phyloP scores from a whole-genome alignment of 108 stramenopile genomes.

The Cylindrotheca fusiformis region DNA sequence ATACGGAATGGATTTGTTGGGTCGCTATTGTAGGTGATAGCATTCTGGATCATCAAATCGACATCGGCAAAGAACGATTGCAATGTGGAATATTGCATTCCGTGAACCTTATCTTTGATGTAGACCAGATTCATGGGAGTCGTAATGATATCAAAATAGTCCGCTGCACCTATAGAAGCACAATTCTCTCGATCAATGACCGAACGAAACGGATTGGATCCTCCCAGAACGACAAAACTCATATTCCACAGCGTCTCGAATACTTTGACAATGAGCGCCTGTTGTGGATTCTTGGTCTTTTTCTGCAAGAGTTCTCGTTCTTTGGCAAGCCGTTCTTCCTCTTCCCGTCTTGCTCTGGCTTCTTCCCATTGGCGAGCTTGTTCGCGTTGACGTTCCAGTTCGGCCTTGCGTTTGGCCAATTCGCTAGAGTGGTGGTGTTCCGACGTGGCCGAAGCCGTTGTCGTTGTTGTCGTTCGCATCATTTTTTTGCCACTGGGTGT shows the following conservation, averaged over 20 bases:
- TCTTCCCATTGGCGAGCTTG: slow-evolving; percentile 39
- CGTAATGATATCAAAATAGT: slow-evolving; percentile 74
- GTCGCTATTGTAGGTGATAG: slow-evolving; percentile 64
- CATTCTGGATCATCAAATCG: slow-evolving; percentile 74
- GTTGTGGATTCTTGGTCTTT: slow-evolving; percentile 51
- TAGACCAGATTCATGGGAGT: slow-evolving; percentile 77
- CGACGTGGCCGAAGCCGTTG: slow-evolving; percentile 4
- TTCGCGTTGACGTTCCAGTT: slow-evolving; percentile 30
- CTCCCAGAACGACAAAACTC: slow-evolving; percentile 64
- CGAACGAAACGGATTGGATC: slow-evolving; percentile 78
- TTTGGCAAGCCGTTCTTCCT: slow-evolving; percentile 31
- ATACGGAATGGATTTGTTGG: slow-evolving; percentile 71
- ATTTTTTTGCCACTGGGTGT: slow-evolving; percentile 31
- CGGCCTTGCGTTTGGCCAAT: slow-evolving; percentile 34
- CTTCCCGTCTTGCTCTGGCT: slow-evolving; percentile 24
- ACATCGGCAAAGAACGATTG: slow-evolving; percentile 73
- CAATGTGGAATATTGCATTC: slow-evolving; percentile 53
- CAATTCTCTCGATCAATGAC: slow-evolving; percentile 76
- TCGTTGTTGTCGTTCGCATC: slow-evolving; percentile 23
- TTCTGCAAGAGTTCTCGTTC: slow-evolving; percentile 30
- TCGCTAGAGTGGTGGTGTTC: too few relatives aligned
- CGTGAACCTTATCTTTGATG: slow-evolving; percentile 69
- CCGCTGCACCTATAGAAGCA: slow-evolving; percentile 66
- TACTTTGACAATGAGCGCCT: slow-evolving; percentile 64
- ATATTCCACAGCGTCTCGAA: slow-evolving; percentile 75